These are phyloP conservation scores for Sphaerulina musiva DNA, from an alignment of 2,329 filamentous ascomycete species.

Conservation along the genomic window DNA sequence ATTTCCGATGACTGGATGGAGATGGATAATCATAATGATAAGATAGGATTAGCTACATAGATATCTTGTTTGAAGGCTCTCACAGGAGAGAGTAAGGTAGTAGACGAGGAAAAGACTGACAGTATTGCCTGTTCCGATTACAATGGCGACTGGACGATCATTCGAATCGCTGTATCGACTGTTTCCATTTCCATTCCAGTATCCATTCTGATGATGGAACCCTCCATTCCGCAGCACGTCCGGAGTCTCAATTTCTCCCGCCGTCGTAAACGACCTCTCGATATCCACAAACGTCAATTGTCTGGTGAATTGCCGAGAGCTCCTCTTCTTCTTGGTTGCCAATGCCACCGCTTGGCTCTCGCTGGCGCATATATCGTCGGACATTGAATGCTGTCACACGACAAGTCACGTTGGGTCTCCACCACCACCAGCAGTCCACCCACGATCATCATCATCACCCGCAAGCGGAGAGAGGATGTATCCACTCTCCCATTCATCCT, in stretches of 20 bases:
- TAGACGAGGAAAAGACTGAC: constrained; percentile 27
- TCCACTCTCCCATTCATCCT: not conserved
- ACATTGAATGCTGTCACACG: not conserved
- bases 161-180: not conserved
- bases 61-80: no score
- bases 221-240: not conserved
- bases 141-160: constrained; percentile 34
- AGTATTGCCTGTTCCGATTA: constrained; percentile 35
- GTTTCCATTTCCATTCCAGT: not conserved
- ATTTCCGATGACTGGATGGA: no score
- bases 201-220: not conserved
- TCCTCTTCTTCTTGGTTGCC: not conserved
- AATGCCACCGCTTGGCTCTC: not conserved
- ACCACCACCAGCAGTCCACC: not conserved
- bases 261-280: not conserved
- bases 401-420: not conserved
- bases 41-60: no score
- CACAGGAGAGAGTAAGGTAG: no score
- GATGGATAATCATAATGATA: no score
- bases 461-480: not conserved
- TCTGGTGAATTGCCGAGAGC: not conserved
- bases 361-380: not conserved
- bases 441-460: no score
- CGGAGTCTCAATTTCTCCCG: not conserved
- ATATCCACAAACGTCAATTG: constrained; percentile 3